Base-by-base conservation (phyloP, 768 basidiomycete genomes). In the Coprinopsis sp. region DNA sequence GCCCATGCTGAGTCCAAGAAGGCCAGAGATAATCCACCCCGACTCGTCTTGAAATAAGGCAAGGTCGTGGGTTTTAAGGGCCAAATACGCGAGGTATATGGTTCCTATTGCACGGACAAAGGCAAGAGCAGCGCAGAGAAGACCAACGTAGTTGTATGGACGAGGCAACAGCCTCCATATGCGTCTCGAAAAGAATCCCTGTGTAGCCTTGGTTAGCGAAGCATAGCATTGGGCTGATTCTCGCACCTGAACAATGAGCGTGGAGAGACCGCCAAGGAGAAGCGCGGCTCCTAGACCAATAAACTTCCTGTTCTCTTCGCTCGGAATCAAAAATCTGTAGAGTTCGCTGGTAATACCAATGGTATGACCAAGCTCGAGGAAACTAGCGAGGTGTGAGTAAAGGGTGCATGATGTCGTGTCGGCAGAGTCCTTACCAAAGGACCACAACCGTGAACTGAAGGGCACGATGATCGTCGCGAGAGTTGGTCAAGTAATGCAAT, bases 131-230 rank as follows among this genome's bases (percentile, higher is more conserved):
- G 57, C 60, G 51, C 64, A 66, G 0, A 60, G 13, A 3, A 58
- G 14, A 5, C 63, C 64, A 23, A 68, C 51, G 47, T 53, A 52
- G 33, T 58, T 50, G 37, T 55, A 59, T 7, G 61, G 58, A 8
- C 52, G 48, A 1, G 63, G 61, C 16, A 67, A 52, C 10, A 67
- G 55, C 29, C 54, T 57, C 29, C 54, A 56, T 2, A 66, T 53
- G 3, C 68, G 61, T 8, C 59, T 46, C 7, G 63, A 54, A 42
- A 67, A 67, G 57, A 66, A 70, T 5, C 55, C 47, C 67, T 68
- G 28, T 24, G 30, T 24, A 16, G 38, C 16, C 19, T 39, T 24
- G 19, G 10, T 7, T 18, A 10, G 19, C 18, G 34, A 18, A 23
- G 25, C 13, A 12, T 7, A n/a, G 33, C n/a, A 14, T 28, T 7